A percentile compares a stretch with the other conserved stretches of the same genome.
phyloP scores from a whole-genome alignment of 2,329 filamentous ascomycete species.

The Fusarium continuum region DNA sequence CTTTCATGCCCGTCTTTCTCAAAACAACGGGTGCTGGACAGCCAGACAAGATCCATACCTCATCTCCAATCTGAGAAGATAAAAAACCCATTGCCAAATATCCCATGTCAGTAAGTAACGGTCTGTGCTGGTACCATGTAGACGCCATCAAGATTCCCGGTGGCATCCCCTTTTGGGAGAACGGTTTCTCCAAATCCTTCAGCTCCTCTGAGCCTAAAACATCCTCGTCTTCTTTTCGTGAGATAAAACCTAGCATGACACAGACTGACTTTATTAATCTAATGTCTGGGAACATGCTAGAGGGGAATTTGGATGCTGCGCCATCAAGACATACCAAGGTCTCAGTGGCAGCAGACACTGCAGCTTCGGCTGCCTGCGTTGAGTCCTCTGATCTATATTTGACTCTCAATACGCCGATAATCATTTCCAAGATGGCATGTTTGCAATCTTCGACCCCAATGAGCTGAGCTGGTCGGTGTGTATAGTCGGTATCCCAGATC shows the following conservation, averaged over 20 bases:
- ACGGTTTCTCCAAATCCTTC: neutral
- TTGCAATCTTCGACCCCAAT: neutral
- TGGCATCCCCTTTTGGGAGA: neutral
- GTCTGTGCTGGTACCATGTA: fast-evolving
- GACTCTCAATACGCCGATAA: neutral
- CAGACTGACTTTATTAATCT: neutral
- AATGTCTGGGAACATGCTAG: neutral
- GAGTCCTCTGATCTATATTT: too few relatives aligned
- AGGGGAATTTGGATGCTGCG: neutral
- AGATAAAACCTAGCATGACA: fast-evolving
- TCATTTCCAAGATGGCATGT: neutral
- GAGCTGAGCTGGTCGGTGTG: neutral
- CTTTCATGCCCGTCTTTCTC: fast-evolving
- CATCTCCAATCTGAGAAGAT: neutral
- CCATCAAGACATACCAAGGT: neutral
- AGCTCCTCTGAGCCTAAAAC: neutral
- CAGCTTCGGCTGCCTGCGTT: too few relatives aligned
- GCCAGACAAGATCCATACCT: neutral
- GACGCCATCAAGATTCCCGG: neutral
- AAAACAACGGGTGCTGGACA: neutral
- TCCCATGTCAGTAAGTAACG: neutral
- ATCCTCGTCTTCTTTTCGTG: fast-evolving
- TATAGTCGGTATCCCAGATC: neutral
- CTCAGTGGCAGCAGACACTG: neutral
- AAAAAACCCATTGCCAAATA: neutral